Evolutionary conservation across 306 rosid genomes (phyloP).

Genomic region (Acmispon strigosus): DNA sequence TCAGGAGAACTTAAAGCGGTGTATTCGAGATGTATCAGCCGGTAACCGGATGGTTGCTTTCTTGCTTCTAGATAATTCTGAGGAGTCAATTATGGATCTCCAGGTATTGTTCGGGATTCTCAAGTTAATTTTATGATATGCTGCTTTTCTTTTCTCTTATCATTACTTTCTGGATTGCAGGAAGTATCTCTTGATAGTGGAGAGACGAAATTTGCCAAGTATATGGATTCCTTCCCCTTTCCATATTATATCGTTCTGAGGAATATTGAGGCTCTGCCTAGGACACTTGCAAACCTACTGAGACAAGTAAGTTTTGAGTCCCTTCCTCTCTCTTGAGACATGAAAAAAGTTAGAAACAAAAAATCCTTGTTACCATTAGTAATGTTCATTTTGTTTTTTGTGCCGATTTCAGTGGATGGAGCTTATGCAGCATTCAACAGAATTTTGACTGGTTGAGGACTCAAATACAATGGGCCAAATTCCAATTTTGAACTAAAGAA

Average conservation of each 20-base stretch:
- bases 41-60: slow-evolving; percentile 81
- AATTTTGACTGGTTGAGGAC: background rate
- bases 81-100: slow-evolving; percentile 60
- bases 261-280: slow-evolving; percentile 78
- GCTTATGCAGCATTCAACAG: slow-evolving; percentile 57
- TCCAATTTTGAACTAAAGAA: background rate
- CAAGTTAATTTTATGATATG: background rate
- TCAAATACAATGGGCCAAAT: background rate
- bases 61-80: slow-evolving; percentile 67
- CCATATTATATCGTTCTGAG: slow-evolving; percentile 69
- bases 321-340: background rate
- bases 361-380: background rate
- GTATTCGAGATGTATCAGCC: slow-evolving; percentile 47
- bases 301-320: slow-evolving; percentile 55
- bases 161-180: slow-evolving; percentile 30
- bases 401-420: slow-evolving; percentile 75
- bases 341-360: background rate
- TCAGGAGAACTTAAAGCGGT: slow-evolving; percentile 58
- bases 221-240: slow-evolving; percentile 83
- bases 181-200: slow-evolving; percentile 55
- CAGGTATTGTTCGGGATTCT: slow-evolving; percentile 24
- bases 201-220: slow-evolving; percentile 35
- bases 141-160: background rate
- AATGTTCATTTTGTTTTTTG: slow-evolving; percentile 5
- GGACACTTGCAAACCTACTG: slow-evolving; percentile 70